Evolutionary conservation across 176 grass and related monocot genomes (phyloP), one percentile per base, ranked within the genome.

Genomic region (Carex kokanica): DNA sequence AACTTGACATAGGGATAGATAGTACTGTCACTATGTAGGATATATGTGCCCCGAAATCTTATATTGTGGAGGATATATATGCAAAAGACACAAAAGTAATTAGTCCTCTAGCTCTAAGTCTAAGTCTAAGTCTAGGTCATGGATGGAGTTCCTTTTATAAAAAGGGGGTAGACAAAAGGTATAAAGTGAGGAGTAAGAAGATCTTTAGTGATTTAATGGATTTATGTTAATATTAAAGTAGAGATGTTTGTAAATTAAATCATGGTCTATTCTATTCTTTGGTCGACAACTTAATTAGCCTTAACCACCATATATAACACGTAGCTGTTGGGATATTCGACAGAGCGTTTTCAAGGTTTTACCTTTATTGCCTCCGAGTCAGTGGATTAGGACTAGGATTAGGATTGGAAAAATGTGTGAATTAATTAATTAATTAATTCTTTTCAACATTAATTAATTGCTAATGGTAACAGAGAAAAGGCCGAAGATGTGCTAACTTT

Each of bases 151-250:
- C 20, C 79, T 66, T 82, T 82, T 54, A 52, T 53, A 67, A 67
- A 82, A 82, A 64, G 60, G 43, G 1, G 55, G 41, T 25, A 51
- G 80, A 67, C 80, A 82, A 82, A 82, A 64, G 80, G 80, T 65
- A 82, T 67, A 82, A 67, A 82, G 60, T 63, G 60, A 67, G 52
- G 60, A 25, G 21, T 82, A 12, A 53, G 41, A 82, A 67, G 79
- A 67, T 82, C 13, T 82, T 82, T 65, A 64, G 60, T 40, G 79
- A 66, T 82, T 82, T 82, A 82, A 66, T 67, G 59, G 79, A 67
- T 64, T 64, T 82, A 82, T 27, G 59, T 80, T 47, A 43, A 53
- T 51, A 66, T 63, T 55, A 81, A 81, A 81, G 78, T 43, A 14
- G 78, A 47, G 18, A 24, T 41, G 8, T 81, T 63, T 63, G 54